A percentile compares a stretch with the other conserved stretches of the same genome.
Evolutionary conservation across 2,329 filamentous ascomycete species (phyloP).

Genomic region (Colletotrichum camelliae): DNA sequence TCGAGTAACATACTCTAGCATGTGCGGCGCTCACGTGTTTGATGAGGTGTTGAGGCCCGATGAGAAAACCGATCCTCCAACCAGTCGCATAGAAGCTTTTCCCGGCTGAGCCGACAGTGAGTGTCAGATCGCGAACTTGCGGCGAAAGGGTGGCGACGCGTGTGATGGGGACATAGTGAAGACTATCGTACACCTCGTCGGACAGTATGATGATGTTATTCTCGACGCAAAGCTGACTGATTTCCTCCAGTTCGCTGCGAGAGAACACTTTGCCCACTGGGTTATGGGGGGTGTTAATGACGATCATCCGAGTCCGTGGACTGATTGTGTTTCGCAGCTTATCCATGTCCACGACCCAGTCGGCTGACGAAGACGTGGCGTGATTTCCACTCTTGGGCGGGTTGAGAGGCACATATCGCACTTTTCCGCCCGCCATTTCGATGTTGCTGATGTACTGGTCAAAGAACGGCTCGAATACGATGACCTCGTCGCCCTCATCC

Average conservation of each 20-base stretch:
- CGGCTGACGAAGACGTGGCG: conserved; percentile 81
- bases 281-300: conserved; percentile 87
- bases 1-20: conserved; percentile 94
- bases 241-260: conserved; percentile 78
- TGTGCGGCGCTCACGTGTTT: conserved; percentile 92
- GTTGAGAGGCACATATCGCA: conserved; percentile 92
- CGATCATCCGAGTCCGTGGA: conserved; percentile 92
- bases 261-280: conserved; percentile 96
- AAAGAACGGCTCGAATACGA: conserved; percentile 98
- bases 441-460: conserved; percentile 99
- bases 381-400: conserved; percentile 81
- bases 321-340: conserved; percentile 84
- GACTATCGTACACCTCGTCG: conserved; percentile 91
- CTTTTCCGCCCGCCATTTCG: conserved; percentile 94
- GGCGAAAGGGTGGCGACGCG: conserved; percentile 91
- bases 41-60: conserved; percentile 87
- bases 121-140: conserved; percentile 83
- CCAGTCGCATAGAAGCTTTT: conserved; percentile 99
- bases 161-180: conserved; percentile 95
- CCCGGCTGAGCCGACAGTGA: conserved; percentile 94
- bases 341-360: conserved; percentile 88
- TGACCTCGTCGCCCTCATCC: conserved; percentile 93
- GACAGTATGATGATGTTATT: conserved; percentile 93
- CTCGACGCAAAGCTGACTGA: conserved; percentile 89
- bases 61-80: conserved; percentile 94